Percentiles rank a stretch among this genome's conserved stretches.
Evolutionary conservation across 306 rosid genomes (phyloP).

Genomic region (Sicyos baderoa): DNA sequence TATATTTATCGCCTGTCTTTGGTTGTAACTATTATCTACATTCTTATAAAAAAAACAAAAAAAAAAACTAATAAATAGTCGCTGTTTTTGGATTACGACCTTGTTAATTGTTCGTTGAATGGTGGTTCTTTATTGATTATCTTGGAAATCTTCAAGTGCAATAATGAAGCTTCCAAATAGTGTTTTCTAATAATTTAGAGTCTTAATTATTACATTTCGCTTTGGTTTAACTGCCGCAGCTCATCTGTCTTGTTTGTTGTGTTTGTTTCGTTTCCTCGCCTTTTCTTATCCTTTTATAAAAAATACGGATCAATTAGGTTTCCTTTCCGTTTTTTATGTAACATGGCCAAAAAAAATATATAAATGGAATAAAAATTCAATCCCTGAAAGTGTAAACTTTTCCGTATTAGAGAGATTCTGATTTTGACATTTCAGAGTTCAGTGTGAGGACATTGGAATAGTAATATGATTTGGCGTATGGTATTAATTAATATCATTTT

Average conservation of each 20-base stretch:
- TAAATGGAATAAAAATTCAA: constrained; percentile 12
- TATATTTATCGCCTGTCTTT: constrained; percentile 15
- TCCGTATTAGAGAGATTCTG: constrained; percentile 33
- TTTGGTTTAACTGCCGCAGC: constrained; percentile 7
- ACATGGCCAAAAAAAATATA: constrained; percentile 15
- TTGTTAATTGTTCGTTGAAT: constrained; percentile 15
- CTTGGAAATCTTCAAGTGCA: constrained; percentile 5
- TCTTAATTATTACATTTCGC: constrained; percentile 4
- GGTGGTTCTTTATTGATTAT: constrained; percentile 3
- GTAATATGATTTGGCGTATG: constrained; percentile 28
- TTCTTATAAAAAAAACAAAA: background rate
- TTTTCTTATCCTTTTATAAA: too few relatives aligned
- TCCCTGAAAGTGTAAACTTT: constrained; percentile 23
- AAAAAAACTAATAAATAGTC: background rate
- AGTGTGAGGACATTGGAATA: constrained; percentile 29
- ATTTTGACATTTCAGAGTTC: constrained; percentile 35
- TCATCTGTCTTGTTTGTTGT: constrained; percentile 27
- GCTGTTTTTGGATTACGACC: too few relatives aligned
- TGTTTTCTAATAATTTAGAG: constrained; percentile 14
- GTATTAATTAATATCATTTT: constrained; percentile 16
- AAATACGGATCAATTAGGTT: too few relatives aligned
- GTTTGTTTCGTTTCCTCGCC: constrained; percentile 25
- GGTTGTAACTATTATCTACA: constrained; percentile 14
- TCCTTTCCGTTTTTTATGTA: too few relatives aligned
- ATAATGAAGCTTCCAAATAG: constrained; percentile 19